Evolutionary conservation across 371 early-diverging fungal genomes (phyloP).

Genomic region (Phascolomyces articulosus): DNA sequence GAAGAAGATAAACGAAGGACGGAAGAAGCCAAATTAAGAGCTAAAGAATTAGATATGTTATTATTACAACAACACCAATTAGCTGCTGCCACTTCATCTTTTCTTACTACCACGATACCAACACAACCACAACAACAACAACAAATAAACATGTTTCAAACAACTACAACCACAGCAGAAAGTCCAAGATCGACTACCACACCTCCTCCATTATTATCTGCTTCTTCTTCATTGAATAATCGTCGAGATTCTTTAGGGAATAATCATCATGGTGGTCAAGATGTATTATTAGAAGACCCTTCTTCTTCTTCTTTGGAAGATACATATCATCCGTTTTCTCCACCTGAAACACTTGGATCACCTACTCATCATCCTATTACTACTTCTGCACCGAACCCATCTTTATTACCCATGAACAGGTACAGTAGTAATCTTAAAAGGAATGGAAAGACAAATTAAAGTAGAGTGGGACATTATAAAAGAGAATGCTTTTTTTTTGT

Average conservation of each 20-base stretch:
- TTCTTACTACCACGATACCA: background rate
- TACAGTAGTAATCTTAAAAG: background rate
- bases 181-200: background rate
- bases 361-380: constrained; percentile 5
- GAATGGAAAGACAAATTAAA: no score
- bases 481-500: background rate
- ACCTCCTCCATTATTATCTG: background rate
- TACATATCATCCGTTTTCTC: constrained; percentile 2
- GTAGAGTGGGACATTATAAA: background rate
- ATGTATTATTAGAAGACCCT: constrained; percentile 6
- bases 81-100: constrained; percentile 4
- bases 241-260: constrained; percentile 13
- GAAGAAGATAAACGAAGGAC: constrained; percentile 66
- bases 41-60: constrained; percentile 46
- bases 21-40: constrained; percentile 51
- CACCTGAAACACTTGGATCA: constrained; percentile 9
- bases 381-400: constrained; percentile 5
- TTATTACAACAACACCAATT: constrained; percentile 35
- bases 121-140: constrained; percentile 1
- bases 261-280: no score
- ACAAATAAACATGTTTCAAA: background rate
- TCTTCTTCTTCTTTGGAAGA: constrained; percentile 9
- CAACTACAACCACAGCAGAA: background rate
- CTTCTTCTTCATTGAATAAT: background rate
- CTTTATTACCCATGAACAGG: constrained; percentile 19